Conservation (phyloP, 1,139 yeast species). For the Suhomyces bokatorum region DNA sequence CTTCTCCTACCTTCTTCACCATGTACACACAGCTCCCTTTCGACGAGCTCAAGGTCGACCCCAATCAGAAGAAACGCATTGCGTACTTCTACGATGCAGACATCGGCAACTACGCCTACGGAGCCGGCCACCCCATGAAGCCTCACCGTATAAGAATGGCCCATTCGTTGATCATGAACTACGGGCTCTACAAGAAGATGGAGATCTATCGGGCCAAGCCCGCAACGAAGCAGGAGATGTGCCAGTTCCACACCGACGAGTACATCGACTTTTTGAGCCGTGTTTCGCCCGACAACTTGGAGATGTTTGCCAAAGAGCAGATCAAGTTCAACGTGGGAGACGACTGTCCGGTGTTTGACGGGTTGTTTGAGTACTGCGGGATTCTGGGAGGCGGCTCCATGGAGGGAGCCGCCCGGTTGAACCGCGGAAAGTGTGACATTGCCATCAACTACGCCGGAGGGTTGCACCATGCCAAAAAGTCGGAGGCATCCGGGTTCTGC, state of each 20-base stretch:
- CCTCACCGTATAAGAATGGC: conserved; percentile 99
- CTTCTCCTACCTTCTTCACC: conserved; percentile 1
- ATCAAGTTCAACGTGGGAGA: conserved; percentile 95
- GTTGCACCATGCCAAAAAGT: conserved; percentile 92
- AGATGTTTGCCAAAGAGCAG: conserved; percentile 86
- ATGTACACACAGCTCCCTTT: conserved; percentile 49
- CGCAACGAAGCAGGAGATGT: conserved; percentile 96
- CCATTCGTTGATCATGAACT: conserved; percentile 93
- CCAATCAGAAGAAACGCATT: conserved; percentile 39
- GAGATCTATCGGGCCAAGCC: conserved; percentile 96
- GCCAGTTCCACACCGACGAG: conserved; percentile 97
- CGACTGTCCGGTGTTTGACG: conserved; percentile 98
- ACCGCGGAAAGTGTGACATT: conserved; percentile 90
- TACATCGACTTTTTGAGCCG: conserved; percentile 91
- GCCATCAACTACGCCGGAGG: conserved; percentile 99
- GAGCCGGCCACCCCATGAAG: conserved; percentile 98
- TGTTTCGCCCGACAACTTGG: conserved; percentile 92
- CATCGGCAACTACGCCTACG: conserved; percentile 96
- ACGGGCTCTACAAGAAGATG: conserved; percentile 94
- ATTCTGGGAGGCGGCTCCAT: conserved; percentile 95
- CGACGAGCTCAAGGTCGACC: conserved; percentile 45
- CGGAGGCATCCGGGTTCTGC: conserved; percentile 96
- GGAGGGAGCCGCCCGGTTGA: conserved; percentile 94
- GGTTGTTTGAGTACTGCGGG: conserved; percentile 90
- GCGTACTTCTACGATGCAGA: conserved; percentile 64